These are phyloP conservation scores for Porogramme epimiltina DNA, from an alignment of 1,284 basidiomycete genomes.

Conservation along the genomic window DNA sequence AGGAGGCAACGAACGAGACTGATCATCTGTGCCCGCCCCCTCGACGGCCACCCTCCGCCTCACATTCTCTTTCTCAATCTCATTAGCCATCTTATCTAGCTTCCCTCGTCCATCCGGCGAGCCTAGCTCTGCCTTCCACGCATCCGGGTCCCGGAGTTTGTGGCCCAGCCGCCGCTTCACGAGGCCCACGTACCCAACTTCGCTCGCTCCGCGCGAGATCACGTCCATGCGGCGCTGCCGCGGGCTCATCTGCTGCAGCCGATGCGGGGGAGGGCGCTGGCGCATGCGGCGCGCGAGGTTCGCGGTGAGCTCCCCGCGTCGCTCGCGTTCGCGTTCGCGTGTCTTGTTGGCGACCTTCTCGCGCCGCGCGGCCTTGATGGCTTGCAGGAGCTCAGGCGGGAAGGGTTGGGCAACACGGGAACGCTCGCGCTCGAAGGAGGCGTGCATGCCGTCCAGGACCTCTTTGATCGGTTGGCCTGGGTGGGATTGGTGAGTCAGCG, in stretches of 20 bases:
- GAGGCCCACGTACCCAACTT: constrained; percentile 64
- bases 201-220: constrained; percentile 50
- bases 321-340: constrained; percentile 56
- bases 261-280: constrained; percentile 61
- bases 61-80: constrained; percentile 35
- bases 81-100: constrained; percentile 38
- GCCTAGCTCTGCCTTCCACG: constrained; percentile 50
- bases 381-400: constrained; percentile 47
- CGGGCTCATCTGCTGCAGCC: constrained; percentile 53
- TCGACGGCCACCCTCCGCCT: constrained; percentile 10
- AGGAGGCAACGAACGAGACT: too few relatives aligned
- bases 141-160: constrained; percentile 45
- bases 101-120: constrained; percentile 34
- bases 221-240: constrained; percentile 47
- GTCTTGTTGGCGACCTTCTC: constrained; percentile 66
- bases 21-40: neutral
- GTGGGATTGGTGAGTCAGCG: neutral
- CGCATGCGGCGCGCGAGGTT: constrained; percentile 48
- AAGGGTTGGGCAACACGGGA: constrained; percentile 44
- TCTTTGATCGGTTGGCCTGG: constrained; percentile 15
- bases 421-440: constrained; percentile 40
- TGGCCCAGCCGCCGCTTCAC: constrained; percentile 53
- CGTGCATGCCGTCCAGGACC: constrained; percentile 31
- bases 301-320: constrained; percentile 55
- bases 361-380: constrained; percentile 54